Base-by-base conservation (phyloP, 2,329 filamentous ascomycete genomes). In the Fonsecaea pugnacius region DNA sequence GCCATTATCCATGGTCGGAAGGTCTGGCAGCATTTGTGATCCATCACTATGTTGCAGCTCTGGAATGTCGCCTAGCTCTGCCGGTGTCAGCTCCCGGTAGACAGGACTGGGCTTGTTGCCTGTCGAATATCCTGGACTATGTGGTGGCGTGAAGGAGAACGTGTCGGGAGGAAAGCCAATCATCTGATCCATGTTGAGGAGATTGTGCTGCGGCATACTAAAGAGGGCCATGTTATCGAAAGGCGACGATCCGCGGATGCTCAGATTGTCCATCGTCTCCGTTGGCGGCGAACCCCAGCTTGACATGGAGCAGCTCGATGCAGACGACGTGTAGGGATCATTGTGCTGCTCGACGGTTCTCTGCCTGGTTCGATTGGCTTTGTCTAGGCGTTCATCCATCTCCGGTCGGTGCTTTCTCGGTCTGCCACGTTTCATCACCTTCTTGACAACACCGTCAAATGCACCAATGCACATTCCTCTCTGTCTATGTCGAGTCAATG, bases 401-500 rank as follows among this genome's bases (percentile, higher is more conserved):
- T 87, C 85, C 8, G 85, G 86, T 33, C 85, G 78, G 63, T 83
- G 79, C 77, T 89, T 89, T 78, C 85, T 85, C 21, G 87, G 87
- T 50, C 87, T 80, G 55, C 87, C 87, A 65, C 89, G 86, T 77
- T 90, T 90, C 40, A 84, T 84, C 36, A 85, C 83, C 75, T 88
- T 88, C 74, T 87, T 85, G 32, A 89, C 84, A 56, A 87, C 83
- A 43, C 93, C 93, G 68, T 96, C 92, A 72, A 98, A 96, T 4
- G 92, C 94, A 62, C 95, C 95, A 62, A 95, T 89, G 77, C 95
- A 99, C 91, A 97, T 96, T 60, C 94, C 95, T 46, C 95, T 89
- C 77, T 98, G 95, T 60, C 93, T 88, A 76, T 99, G 95, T 62
- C 95, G 87, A 24, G 95, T 98, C 59, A 99, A 84, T 16, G 95